Evolutionary conservation across 2,329 filamentous ascomycete genomes (phyloP).

Genomic region (Teratosphaeria zuluensis): DNA sequence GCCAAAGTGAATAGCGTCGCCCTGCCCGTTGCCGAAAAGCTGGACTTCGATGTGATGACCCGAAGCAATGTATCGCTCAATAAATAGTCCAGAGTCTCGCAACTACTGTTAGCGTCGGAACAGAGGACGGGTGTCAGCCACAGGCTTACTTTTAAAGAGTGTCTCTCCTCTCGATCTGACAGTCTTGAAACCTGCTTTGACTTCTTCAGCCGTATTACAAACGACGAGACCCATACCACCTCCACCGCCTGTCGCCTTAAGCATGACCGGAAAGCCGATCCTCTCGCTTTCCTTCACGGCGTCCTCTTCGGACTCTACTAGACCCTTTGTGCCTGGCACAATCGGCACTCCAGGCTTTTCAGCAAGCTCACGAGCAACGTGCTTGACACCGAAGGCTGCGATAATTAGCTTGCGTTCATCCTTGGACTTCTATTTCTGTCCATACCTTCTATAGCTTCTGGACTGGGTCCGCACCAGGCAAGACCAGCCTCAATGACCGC

Average conservation of each 20-base stretch:
- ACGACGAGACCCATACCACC: constrained; percentile 81
- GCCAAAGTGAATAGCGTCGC: constrained; percentile 71
- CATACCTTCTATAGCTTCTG: constrained; percentile 37
- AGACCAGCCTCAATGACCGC: constrained; percentile 45
- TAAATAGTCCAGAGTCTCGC: constrained; percentile 62
- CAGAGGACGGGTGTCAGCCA: too few relatives aligned
- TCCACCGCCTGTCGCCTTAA: constrained; percentile 51
- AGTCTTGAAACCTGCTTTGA: constrained; percentile 47
- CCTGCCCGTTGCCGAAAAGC: constrained; percentile 73
- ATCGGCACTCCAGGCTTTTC: constrained; percentile 44
- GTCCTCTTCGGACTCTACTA: constrained; percentile 40
- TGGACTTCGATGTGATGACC: constrained; percentile 85
- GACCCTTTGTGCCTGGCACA: constrained; percentile 43
- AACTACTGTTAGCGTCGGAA: background rate
- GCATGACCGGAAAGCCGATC: constrained; percentile 44
- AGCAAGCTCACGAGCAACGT: constrained; percentile 46
- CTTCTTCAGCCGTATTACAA: constrained; percentile 58
- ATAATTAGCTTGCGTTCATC: background rate
- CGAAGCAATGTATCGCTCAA: constrained; percentile 71
- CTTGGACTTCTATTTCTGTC: background rate
- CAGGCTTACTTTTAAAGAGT: constrained; percentile 55
- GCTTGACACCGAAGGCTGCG: constrained; percentile 47
- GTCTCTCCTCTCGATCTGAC: constrained; percentile 67
- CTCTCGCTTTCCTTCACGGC: constrained; percentile 34
- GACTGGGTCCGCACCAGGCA: constrained; percentile 50